Base-by-base conservation (phyloP, 169 alveolate species). In the Plasmodium inui region DNA sequence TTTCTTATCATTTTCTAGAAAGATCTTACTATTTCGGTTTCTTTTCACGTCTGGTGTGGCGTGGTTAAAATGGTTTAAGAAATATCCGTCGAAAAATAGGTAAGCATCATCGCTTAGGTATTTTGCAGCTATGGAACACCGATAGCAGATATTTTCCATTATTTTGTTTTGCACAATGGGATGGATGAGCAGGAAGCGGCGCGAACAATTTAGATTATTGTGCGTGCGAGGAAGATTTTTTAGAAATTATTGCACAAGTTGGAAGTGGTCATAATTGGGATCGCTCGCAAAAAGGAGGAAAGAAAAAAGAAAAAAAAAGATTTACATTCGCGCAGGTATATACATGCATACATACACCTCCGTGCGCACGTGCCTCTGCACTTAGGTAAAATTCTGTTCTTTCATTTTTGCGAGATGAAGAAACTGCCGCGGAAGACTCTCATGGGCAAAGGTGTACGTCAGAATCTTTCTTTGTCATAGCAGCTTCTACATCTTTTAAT, bases 141-240 rank as follows among this genome's bases (percentile, higher is more conserved):
- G 94, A 78, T 55, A 88, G 57, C 94, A 88, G 2, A 30, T 78
- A n/a, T 88, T 28, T 8, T 79, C 78, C 83, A 55, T 88, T 67
- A 39, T 88, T 37, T 73, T 73, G 53, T 34, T 74, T 46, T 67
- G 44, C 44, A 32, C 44, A 10, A 19, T 26, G 41, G 30, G 2
- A 17, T 6, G 83, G 61, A 34, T 19, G 10, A n/a, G n/a, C 67
- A 76, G 44, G 61, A 32, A 30, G 44, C 79, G 41, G 83, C 41
- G 26, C 26, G 44, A 39, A 80, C 7, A 55, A 39, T 44, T 22
- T 17, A 22, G 46, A 14, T 3, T 28, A 22, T 28, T 22, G 74
- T 61, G 14, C 73, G 61, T 32, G 3, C 22, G 28, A 70, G 37
- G 32, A 73, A 19, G 41, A 39, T 6, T 46, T 67, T 67, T 67